phyloP scores from a whole-genome alignment of 495 filamentous ascomycete genomes.

The Hyaloscypha bicolor region DNA sequence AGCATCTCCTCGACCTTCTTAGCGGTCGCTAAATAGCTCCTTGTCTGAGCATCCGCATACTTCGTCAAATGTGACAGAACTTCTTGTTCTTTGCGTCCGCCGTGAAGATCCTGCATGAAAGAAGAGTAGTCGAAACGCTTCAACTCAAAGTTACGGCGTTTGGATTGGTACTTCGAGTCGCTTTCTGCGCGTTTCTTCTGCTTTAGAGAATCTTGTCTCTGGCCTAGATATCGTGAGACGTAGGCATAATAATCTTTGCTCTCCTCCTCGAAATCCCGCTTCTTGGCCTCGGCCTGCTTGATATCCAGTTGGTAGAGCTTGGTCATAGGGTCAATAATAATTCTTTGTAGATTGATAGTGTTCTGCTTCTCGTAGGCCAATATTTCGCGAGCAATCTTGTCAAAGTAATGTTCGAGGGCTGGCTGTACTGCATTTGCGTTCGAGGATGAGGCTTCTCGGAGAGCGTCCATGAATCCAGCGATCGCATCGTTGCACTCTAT shows the following conservation, averaged over 20 bases:
- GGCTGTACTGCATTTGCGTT: slow-evolving; percentile 96
- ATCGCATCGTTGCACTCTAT: slow-evolving; percentile 82
- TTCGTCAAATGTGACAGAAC: slow-evolving; percentile 93
- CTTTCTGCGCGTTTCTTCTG: slow-evolving; percentile 95
- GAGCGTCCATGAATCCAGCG: slow-evolving; percentile 78
- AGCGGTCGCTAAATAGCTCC: slow-evolving; percentile 75
- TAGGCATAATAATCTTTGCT: slow-evolving; percentile 97
- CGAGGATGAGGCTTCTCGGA: slow-evolving; percentile 84
- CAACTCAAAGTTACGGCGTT: slow-evolving; percentile 91
- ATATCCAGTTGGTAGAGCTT: slow-evolving; percentile 94
- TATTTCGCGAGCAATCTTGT: slow-evolving; percentile 93
- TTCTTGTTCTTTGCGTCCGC: slow-evolving; percentile 96
- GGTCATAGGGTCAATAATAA: slow-evolving; percentile 90
- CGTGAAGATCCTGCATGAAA: slow-evolving; percentile 98
- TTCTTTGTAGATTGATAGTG: slow-evolving; percentile 78
- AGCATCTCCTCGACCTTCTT: slow-evolving; percentile 86
- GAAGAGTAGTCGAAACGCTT: slow-evolving; percentile 98
- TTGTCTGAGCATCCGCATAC: slow-evolving; percentile 90
- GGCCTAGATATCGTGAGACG: slow-evolving; percentile 90
- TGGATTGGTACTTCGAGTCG: slow-evolving; percentile 94
- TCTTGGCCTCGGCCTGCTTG: slow-evolving; percentile 96
- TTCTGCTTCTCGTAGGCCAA: slow-evolving; percentile 84
- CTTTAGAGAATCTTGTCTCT: slow-evolving; percentile 92
- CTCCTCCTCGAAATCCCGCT: slow-evolving; percentile 97
- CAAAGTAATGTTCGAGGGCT: slow-evolving; percentile 96